Percentiles rank a stretch among this genome's conserved stretches.
These are phyloP conservation scores for Kodamaea derodonti DNA, from an alignment of 1,139 yeast genomes.

Conservation along the genomic window DNA sequence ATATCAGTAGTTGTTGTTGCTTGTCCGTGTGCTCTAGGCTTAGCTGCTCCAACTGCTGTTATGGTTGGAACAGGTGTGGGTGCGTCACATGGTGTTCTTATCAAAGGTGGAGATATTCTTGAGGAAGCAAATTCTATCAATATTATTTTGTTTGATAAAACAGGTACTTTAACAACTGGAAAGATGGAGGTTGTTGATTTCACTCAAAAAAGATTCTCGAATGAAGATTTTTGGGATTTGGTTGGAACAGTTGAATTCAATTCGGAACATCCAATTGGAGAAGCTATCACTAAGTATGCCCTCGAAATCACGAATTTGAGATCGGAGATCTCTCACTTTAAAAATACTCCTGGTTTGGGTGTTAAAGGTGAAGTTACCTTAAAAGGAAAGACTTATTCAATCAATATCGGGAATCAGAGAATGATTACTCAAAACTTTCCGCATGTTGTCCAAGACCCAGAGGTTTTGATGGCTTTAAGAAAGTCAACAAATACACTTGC, in stretches of 20 bases:
- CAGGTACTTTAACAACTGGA: constrained; percentile 92
- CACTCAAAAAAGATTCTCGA: constrained; percentile 9
- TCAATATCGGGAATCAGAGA: constrained; percentile 57
- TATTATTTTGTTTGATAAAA: constrained; percentile 83
- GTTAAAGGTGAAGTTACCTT: constrained; percentile 45
- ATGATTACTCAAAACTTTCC: constrained; percentile 31
- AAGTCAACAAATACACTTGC: constrained; percentile 29
- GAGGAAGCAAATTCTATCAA: constrained; percentile 69
- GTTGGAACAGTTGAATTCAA: constrained; percentile 61
- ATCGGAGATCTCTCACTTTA: constrained; percentile 36
- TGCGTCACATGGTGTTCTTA: constrained; percentile 81
- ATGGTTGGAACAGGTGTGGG: constrained; percentile 99
- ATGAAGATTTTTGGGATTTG: constrained; percentile 50
- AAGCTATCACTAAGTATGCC: constrained; percentile 51
- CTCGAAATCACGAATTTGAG: constrained; percentile 24
- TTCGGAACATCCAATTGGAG: constrained; percentile 89
- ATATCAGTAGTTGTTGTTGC: constrained; percentile 95
- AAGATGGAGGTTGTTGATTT: constrained; percentile 54
- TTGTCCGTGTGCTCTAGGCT: constrained; percentile 95
- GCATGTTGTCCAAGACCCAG: constrained; percentile 11
- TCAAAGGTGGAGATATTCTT: constrained; percentile 89
- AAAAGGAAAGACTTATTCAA: constrained; percentile 19
- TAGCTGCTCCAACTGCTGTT: constrained; percentile 97
- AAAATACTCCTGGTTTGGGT: constrained; percentile 69
- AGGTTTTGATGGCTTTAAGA: constrained; percentile 11